These are phyloP conservation scores for Eutrema salsugineum DNA, from an alignment of 441 rosid genomes.

Conservation along the genomic window DNA sequence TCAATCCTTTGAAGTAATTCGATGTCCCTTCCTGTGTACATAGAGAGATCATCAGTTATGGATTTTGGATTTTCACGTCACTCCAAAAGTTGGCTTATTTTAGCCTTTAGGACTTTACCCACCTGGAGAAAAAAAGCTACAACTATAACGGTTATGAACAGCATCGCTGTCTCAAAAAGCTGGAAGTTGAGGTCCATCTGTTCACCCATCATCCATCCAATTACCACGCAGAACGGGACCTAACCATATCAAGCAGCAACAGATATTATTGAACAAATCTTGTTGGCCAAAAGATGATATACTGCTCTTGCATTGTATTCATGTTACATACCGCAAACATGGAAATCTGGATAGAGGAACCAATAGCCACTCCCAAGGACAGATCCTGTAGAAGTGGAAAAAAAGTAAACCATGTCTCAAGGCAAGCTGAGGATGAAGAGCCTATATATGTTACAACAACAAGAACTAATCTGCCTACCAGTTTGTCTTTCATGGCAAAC, in stretches of 20 bases:
- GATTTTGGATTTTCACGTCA: background rate
- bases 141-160: conserved; percentile 85
- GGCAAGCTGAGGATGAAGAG: background rate
- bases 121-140: conserved; percentile 97
- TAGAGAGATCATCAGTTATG: background rate
- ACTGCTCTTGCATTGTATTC: background rate
- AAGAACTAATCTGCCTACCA: conserved; percentile 48
- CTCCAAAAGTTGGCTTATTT: background rate
- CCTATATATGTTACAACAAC: background rate
- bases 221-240: conserved; percentile 94
- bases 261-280: background rate
- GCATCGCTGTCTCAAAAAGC: conserved; percentile 90
- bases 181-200: conserved; percentile 92
- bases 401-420: background rate
- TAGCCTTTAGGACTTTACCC: background rate
- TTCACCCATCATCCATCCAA: conserved; percentile 89
- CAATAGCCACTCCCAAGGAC: conserved; percentile 92
- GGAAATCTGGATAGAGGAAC: conserved; percentile 90
- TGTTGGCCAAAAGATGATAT: conserved; percentile 11
- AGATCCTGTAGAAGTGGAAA: conserved; percentile 56
- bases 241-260: conserved; percentile 18
- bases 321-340: conserved; percentile 73
- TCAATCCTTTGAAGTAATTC: conserved; percentile 92
- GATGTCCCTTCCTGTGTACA: conserved; percentile 86
- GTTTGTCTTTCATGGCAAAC: conserved; percentile 97